Evolutionary conservation across 1,284 basidiomycete genomes (phyloP).

Genomic region (Cryptococcus amylolentus): DNA sequence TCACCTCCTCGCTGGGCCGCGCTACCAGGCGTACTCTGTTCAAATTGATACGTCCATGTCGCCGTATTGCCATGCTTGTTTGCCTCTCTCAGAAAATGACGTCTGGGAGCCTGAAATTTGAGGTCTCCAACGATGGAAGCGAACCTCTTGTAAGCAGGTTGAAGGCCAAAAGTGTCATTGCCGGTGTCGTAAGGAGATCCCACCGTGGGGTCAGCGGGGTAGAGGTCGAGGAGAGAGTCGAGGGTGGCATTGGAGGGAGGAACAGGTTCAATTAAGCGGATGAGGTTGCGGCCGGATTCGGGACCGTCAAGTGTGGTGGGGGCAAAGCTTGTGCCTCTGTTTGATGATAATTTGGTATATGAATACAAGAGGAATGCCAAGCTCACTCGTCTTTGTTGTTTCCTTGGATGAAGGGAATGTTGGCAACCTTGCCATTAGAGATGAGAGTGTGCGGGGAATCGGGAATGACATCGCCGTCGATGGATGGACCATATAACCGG

Average conservation of each 20-base stretch:
- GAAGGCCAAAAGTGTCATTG: constrained; percentile 36
- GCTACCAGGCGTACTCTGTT: constrained; percentile 12
- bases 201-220: constrained; percentile 27
- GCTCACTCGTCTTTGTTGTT: constrained; percentile 45
- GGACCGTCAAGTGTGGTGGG: constrained; percentile 22
- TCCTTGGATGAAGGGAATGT: constrained; percentile 47
- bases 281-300: constrained; percentile 9
- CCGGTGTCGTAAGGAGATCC: constrained; percentile 43
- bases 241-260: constrained; percentile 12
- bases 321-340: constrained; percentile 39
- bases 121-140: constrained; percentile 33
- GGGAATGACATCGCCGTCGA: constrained; percentile 44
- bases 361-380: not conserved
- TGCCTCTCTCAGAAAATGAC: constrained; percentile 29
- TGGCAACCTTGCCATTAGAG: constrained; percentile 29
- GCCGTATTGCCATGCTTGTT: constrained; percentile 22
- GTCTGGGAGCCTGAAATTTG: constrained; percentile 27
- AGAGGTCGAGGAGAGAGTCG: constrained; percentile 21
- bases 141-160: constrained; percentile 27
- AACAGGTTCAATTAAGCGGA: constrained; percentile 24
- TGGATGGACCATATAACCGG: constrained; percentile 23
- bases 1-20: constrained; percentile 22
- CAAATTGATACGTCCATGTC: constrained; percentile 39
- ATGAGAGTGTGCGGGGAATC: constrained; percentile 35
- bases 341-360: constrained; percentile 19